Base-by-base conservation (phyloP, 2,329 filamentous ascomycete genomes). In the Colletotrichum tropicicola region DNA sequence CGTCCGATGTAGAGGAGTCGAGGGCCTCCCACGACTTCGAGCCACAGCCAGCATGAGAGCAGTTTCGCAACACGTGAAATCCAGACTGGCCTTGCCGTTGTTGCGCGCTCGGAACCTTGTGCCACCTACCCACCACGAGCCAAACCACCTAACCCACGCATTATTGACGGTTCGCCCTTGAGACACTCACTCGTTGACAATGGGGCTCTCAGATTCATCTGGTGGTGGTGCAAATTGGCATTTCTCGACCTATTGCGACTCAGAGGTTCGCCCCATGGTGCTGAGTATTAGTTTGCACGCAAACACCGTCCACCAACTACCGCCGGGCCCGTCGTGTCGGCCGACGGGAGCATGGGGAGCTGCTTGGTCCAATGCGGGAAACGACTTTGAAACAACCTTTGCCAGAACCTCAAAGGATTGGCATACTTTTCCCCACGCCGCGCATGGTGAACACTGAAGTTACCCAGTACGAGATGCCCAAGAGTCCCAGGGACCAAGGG, bases 371-470 rank as follows among this genome's bases (percentile, higher is more conserved):
- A 55, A 51, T 41, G 35, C 37, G 30, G 49, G 61, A 65, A 65
- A 65, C 61, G 45, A 30, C 19, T 43, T 30, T 61, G 61, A 65
- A 65, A 65, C 61, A 55, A 17, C 41, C 57, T 35, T 57, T 44
- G 43, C 57, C 45, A 55, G 49, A 45, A 35, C n/a, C 19, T 53
- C 55, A 37, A 59, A 48, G 43, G 43, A 49, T 61, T 43, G 30
- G 39, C 51, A 48, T 43, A 55, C 21, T 37, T 59, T n/a, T 51
- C 30, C 15, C 19, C 25, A 27, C 21, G 13, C 43, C 21, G 13
- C 9, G 19, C 21, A 45, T 15, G 19, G 12, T 21, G 19, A 25
- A 43, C 39, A 17, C n/a, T 43, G 39, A 19, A 43, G 21, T 27
- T 27, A 6, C 39, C n/a, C n/a, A 1, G 39, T 25, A 27, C 23